Evolutionary conservation across 805 yeast genomes (phyloP).

Genomic region (Starmerella sirachaensis): DNA sequence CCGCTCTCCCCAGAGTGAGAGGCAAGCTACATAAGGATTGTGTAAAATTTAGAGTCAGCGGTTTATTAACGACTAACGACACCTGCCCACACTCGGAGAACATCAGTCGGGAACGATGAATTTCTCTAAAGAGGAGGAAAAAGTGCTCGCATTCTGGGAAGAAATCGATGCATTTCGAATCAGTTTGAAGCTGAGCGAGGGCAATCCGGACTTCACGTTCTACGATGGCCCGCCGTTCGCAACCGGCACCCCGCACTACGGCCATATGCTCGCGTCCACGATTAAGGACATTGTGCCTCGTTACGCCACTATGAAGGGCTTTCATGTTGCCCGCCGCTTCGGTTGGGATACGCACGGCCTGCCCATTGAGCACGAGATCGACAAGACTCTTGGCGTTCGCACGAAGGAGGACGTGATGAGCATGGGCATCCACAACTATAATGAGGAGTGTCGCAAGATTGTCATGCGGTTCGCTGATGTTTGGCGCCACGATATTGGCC

Average conservation of each 20-base stretch:
- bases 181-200: constrained; percentile 71
- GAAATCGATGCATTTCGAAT: constrained; percentile 91
- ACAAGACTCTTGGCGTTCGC: constrained; percentile 87
- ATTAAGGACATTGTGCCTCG: constrained; percentile 95
- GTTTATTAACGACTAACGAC: background rate
- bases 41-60: background rate
- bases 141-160: constrained; percentile 68
- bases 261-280: constrained; percentile 93
- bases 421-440: constrained; percentile 88
- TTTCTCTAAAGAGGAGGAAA: constrained; percentile 84
- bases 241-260: constrained; percentile 98
- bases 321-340: constrained; percentile 89
- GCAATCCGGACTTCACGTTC: constrained; percentile 76
- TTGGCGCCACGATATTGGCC: constrained; percentile 87
- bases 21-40: no score
- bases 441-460: constrained; percentile 87
- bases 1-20: no score
- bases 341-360: constrained; percentile 99
- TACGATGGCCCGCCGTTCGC: constrained; percentile 99
- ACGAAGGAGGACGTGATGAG: constrained; percentile 90
- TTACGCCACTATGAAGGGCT: constrained; percentile 95
- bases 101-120: constrained; percentile 25
- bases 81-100: no score
- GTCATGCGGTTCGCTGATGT: constrained; percentile 95
- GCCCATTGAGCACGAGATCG: constrained; percentile 97